These are phyloP conservation scores for Smallanthus sonchifolius DNA, from an alignment of 129 eudicot species.

Conservation along the genomic window DNA sequence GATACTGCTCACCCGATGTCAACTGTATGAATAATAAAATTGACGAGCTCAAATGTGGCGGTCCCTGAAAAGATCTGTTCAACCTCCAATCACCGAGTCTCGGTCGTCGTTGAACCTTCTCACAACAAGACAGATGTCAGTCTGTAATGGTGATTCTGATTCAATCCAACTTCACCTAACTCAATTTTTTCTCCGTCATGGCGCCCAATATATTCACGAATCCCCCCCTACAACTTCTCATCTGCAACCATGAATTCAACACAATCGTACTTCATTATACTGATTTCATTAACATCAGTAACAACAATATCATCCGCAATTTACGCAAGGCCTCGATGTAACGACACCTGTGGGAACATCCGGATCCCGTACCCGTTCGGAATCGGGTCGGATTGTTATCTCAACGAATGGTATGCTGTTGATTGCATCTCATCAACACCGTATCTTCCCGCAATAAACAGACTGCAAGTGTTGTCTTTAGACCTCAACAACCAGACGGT, in stretches of 20 bases:
- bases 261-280: background rate
- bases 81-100: no score
- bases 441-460: conserved; percentile 24
- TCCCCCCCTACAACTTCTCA: background rate
- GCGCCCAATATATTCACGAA: conserved; percentile 1
- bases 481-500: conserved; percentile 22
- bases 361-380: conserved; percentile 23
- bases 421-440: conserved; percentile 19
- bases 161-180: background rate
- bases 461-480: conserved; percentile 12
- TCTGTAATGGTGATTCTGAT: background rate
- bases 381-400: conserved; percentile 13
- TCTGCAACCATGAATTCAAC: background rate
- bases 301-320: background rate
- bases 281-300: background rate
- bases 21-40: no score
- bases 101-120: no score
- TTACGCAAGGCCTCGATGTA: conserved; percentile 30
- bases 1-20: no score
- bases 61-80: no score
- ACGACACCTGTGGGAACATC: conserved; percentile 11
- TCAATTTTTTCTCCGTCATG: background rate
- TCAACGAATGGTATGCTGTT: conserved; percentile 24
- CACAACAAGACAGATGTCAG: background rate
- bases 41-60: no score